A percentile compares a stretch with the other conserved stretches of the same genome.
phyloP scores from a whole-genome alignment of 1,284 basidiomycete species.

The Calocybe gambosa region DNA sequence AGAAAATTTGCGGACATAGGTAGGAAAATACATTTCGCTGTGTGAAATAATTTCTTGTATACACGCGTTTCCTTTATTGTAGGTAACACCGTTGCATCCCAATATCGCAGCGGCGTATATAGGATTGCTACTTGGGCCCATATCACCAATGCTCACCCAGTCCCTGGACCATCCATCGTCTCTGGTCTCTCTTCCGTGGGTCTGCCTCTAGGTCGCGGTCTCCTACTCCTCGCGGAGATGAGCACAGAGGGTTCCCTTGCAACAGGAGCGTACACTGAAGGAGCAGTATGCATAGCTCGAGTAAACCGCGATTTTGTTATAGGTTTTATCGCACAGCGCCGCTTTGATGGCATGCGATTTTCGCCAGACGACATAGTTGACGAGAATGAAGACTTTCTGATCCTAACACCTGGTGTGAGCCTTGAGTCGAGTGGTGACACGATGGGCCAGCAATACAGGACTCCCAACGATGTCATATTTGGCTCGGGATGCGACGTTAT shows the following conservation, averaged over 20 bases:
- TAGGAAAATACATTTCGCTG: conserved; percentile 29
- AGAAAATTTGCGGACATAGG: conserved; percentile 99
- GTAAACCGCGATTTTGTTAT: conserved; percentile 82
- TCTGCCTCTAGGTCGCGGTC: conserved; percentile 76
- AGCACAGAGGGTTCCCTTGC: conserved; percentile 87
- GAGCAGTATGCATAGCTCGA: conserved; percentile 84
- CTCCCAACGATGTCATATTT: conserved; percentile 80
- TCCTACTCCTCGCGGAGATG: conserved; percentile 96
- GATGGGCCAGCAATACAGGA: conserved; percentile 96
- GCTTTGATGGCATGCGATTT: conserved; percentile 67
- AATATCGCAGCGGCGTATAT: conserved; percentile 93
- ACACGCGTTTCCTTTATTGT: not conserved
- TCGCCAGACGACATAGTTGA: conserved; percentile 24
- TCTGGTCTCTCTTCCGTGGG: conserved; percentile 85
- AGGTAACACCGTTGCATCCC: conserved; percentile 96
- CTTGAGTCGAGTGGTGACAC: conserved; percentile 79
- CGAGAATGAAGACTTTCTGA: conserved; percentile 72
- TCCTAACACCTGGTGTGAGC: conserved; percentile 92
- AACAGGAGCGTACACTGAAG: conserved; percentile 80
- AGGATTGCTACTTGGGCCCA: conserved; percentile 96
- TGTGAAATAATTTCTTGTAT: not conserved
- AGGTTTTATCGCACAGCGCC: conserved; percentile 89
- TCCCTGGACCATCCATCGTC: conserved; percentile 93
- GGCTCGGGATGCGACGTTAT: conserved; percentile 94
- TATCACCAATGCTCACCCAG: conserved; percentile 94